Conservation (phyloP, 1,284 basidiomycete genomes). For the Malassezia vespertilionis region DNA sequence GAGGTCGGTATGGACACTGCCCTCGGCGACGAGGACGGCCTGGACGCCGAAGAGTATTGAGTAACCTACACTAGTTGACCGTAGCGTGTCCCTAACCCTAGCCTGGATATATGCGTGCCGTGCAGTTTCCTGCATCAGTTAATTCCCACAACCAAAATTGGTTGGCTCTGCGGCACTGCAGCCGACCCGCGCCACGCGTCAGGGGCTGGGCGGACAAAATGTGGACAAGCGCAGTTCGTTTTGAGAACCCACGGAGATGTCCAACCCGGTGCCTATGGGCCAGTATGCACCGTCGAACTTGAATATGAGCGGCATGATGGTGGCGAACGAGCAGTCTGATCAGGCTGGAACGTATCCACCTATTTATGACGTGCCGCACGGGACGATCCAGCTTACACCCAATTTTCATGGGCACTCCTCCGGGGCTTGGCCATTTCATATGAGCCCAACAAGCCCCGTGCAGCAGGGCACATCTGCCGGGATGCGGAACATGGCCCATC, state of each 20-base stretch:
- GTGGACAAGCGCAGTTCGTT: background rate
- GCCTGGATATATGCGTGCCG: too few relatives aligned
- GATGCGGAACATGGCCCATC: background rate
- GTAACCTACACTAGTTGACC: background rate
- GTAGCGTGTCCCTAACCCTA: too few relatives aligned
- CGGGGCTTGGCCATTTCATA: slow-evolving; percentile 9
- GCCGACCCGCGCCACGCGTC: too few relatives aligned
- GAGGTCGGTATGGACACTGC: slow-evolving; percentile 77
- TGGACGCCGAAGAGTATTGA: slow-evolving; percentile 39
- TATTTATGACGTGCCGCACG: slow-evolving; percentile 32
- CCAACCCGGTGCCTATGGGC: background rate
- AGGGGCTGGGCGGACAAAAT: too few relatives aligned
- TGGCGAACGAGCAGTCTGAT: background rate
- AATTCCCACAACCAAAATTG: too few relatives aligned
- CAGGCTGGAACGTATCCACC: slow-evolving; percentile 12
- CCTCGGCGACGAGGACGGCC: slow-evolving; percentile 58
- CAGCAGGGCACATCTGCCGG: background rate
- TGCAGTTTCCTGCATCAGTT: too few relatives aligned
- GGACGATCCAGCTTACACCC: slow-evolving; percentile 30
- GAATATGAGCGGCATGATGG: slow-evolving; percentile 13
- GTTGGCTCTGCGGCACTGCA: too few relatives aligned
- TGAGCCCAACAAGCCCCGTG: background rate
- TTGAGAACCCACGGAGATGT: background rate
- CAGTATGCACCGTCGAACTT: slow-evolving; percentile 2
- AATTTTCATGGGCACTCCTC: slow-evolving; percentile 7